Conservation (phyloP, 148 eudicot genomes). For the Rhododendron ovatum region DNA sequence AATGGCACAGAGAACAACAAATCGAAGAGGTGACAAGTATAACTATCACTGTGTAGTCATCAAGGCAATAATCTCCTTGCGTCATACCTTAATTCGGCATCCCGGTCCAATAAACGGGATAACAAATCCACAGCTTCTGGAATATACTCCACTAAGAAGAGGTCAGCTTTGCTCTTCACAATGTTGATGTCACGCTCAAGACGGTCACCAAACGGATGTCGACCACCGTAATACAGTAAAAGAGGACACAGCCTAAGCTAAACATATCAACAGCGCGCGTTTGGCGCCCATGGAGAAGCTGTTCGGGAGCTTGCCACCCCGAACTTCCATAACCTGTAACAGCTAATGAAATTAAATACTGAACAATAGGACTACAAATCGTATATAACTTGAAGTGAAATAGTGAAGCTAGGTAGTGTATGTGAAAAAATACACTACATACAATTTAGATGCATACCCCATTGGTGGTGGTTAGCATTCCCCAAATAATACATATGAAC, state of each 20-base stretch:
- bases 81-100: slow-evolving; percentile 60
- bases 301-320: slow-evolving; percentile 93
- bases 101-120: slow-evolving; percentile 54
- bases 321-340: slow-evolving; percentile 74
- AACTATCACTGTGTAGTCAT: neutral
- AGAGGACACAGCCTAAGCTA: slow-evolving; percentile 80
- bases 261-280: slow-evolving; percentile 82
- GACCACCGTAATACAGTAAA: slow-evolving; percentile 81
- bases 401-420: neutral
- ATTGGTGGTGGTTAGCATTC: neutral
- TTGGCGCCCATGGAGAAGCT: slow-evolving; percentile 79
- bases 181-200: slow-evolving; percentile 75
- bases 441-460: neutral
- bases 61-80: slow-evolving; percentile 13
- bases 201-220: slow-evolving; percentile 80
- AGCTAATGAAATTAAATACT: slow-evolving; percentile 10
- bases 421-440: neutral
- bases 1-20: neutral
- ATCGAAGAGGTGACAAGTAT: neutral
- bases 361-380: neutral
- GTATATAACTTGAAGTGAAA: neutral
- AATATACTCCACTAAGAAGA: slow-evolving; percentile 61
- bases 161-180: slow-evolving; percentile 53
- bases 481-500: neutral
- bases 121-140: slow-evolving; percentile 86